These are phyloP conservation scores for Phytophthora quininea DNA, from an alignment of 352 stramenopile species.

Conservation along the genomic window DNA sequence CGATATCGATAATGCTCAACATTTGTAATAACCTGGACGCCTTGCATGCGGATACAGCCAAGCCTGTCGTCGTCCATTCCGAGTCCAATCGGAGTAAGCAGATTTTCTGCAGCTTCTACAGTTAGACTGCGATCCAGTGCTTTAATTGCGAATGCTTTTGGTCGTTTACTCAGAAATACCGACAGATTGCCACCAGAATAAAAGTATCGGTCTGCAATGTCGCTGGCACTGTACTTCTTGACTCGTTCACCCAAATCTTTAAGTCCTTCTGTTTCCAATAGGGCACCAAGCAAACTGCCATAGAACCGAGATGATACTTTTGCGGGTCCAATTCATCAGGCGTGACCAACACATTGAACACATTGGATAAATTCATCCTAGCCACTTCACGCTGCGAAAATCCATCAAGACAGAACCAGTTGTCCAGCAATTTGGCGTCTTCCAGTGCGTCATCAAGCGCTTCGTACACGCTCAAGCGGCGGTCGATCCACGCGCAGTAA, in stretches of 20 bases:
- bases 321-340: background rate
- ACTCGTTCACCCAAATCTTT: background rate
- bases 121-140: background rate
- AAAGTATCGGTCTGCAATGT: slow-evolving; percentile 8
- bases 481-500: background rate
- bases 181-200: slow-evolving; percentile 7
- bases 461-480: background rate
- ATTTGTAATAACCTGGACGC: slow-evolving; percentile 1
- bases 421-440: background rate
- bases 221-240: background rate
- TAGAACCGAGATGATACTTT: background rate
- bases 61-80: slow-evolving; percentile 13
- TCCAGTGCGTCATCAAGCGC: background rate
- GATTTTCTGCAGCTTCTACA: background rate
- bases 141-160: background rate
- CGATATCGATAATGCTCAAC: background rate
- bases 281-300: background rate
- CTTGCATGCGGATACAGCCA: slow-evolving; percentile 12
- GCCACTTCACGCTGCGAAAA: background rate
- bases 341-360: background rate
- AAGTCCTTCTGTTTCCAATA: slow-evolving; percentile 14
- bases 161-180: background rate
- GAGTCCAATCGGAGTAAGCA: slow-evolving; percentile 4
- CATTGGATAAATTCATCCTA: background rate
- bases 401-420: background rate